Evolutionary conservation across 352 stramenopile genomes (phyloP), one percentile per base, ranked within the genome.

Genomic region (Globisporangium uncinulatum): DNA sequence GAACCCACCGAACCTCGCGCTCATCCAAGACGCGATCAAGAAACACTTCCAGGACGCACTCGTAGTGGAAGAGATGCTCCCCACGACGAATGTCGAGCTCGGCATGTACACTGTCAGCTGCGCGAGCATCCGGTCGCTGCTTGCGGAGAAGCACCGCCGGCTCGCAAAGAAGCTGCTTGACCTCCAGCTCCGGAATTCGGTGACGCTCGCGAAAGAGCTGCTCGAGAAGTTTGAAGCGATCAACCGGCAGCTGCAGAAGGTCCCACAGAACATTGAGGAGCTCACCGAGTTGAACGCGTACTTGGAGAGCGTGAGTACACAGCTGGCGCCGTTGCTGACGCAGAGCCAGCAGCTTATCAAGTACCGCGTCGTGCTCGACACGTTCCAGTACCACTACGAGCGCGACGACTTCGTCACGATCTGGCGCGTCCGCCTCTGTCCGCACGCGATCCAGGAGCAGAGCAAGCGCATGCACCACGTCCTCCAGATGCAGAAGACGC

Each of bases 251-350:
- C 71, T 96, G 20, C 86, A 88, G 57, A 92, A 89, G 61, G 79
- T 89, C 8, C 87, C 90, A 13, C 78, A 91, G 48, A 95, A 97
- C 63, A 97, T 98, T 51, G 92, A 98, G 59, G 83, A 97, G 59
- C 67, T 97, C 24, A 93, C 82, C 0, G 88, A 97, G 41, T 85
- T 97, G 77, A 87, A 75, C 45, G 62, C 79, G 8, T 97, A 94
- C 53, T 71, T 96, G 32, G 86, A 93, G 51, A 76, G 72, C 31
- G 83, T 95, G 1, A 66, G 73, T 0, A 49, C 66, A 4, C 82
- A 92, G 48, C 64, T 94, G 14, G 69, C 76, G 3, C 82, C 84
- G 0, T 42, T 94, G 54, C 59, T 92, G 31, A 80, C 67, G 5
- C 81, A 89, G 45, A 89, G 79, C 32, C 81, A 92, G 47, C 76